phyloP scores from a whole-genome alignment of 495 filamentous ascomycete species.

The Chaetomium tenue region DNA sequence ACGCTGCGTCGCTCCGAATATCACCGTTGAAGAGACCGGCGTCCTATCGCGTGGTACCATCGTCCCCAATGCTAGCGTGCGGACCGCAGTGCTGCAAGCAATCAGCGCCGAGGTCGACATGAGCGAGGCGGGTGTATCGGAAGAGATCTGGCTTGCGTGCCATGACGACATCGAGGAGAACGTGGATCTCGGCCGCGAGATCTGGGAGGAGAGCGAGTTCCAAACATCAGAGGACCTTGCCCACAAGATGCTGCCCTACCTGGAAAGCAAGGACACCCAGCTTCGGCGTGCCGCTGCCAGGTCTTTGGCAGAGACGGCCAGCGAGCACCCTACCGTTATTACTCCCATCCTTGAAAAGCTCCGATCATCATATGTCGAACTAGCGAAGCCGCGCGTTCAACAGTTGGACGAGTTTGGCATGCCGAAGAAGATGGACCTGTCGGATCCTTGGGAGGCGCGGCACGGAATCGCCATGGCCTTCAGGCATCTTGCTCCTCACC shows the following conservation, averaged over 20 bases:
- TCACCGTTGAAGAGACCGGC: slow-evolving; percentile 63
- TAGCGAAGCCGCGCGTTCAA: slow-evolving; percentile 75
- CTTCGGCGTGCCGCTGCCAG: slow-evolving; percentile 80
- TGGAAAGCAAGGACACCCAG: slow-evolving; percentile 73
- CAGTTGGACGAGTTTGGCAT: slow-evolving; percentile 90
- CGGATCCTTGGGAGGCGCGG: slow-evolving; percentile 85
- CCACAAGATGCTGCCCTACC: slow-evolving; percentile 68
- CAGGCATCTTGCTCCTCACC: slow-evolving; percentile 67
- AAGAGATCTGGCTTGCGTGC: slow-evolving; percentile 88
- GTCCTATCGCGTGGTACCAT: slow-evolving; percentile 72
- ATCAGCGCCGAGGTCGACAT: slow-evolving; percentile 89
- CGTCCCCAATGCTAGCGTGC: slow-evolving; percentile 72
- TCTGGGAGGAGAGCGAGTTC: slow-evolving; percentile 93
- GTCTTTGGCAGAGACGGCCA: slow-evolving; percentile 70
- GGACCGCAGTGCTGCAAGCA: slow-evolving; percentile 84
- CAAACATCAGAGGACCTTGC: slow-evolving; percentile 62
- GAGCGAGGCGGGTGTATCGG: slow-evolving; percentile 76
- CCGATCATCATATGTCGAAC: slow-evolving; percentile 65
- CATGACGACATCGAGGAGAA: slow-evolving; percentile 93
- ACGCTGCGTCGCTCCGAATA: slow-evolving; percentile 73
- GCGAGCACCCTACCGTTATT: slow-evolving; percentile 49
- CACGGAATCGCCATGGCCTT: slow-evolving; percentile 87
- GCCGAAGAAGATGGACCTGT: slow-evolving; percentile 76
- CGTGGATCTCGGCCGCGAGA: slow-evolving; percentile 72
- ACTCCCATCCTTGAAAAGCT: slow-evolving; percentile 59